These are phyloP conservation scores for Penicillium odoratum DNA, from an alignment of 495 filamentous ascomycete species.

Conservation along the genomic window DNA sequence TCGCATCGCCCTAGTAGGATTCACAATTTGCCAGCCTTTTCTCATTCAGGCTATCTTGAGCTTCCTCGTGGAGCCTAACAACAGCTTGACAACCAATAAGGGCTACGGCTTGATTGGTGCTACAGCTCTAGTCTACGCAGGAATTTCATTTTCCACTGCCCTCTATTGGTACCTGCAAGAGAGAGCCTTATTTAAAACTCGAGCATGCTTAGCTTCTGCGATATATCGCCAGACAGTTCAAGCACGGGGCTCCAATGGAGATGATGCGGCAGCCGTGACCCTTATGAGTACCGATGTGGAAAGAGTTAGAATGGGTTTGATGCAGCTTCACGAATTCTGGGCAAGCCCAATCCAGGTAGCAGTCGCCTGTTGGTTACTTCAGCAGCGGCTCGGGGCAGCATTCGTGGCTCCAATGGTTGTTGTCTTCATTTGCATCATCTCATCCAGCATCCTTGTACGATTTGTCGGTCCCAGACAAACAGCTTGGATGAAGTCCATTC, in stretches of 20 bases:
- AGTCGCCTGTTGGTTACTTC: not conserved
- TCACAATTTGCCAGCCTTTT: conserved; percentile 1
- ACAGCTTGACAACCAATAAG: not conserved
- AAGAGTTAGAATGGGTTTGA: not conserved
- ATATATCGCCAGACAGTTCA: not conserved
- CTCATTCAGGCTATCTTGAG: not conserved
- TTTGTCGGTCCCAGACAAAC: not conserved
- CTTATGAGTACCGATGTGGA: conserved; percentile 1
- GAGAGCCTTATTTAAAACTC: not conserved
- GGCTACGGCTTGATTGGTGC: conserved; percentile 3
- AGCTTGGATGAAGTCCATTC: not conserved
- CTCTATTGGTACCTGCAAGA: conserved; percentile 1
- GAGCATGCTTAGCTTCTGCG: not conserved
- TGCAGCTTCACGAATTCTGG: not conserved
- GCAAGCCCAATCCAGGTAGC: not conserved
- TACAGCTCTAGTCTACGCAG: not conserved
- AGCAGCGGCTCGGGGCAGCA: not conserved
- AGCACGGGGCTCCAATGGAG: not conserved
- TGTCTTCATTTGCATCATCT: not conserved
- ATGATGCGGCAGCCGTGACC: not conserved
- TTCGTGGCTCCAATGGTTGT: not conserved
- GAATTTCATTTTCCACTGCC: conserved; percentile 1
- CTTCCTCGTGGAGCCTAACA: not conserved
- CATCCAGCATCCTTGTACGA: not conserved
- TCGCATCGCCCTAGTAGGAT: not conserved